phyloP scores from a whole-genome alignment of 306 rosid species.

The Castanopsis chinensis region DNA sequence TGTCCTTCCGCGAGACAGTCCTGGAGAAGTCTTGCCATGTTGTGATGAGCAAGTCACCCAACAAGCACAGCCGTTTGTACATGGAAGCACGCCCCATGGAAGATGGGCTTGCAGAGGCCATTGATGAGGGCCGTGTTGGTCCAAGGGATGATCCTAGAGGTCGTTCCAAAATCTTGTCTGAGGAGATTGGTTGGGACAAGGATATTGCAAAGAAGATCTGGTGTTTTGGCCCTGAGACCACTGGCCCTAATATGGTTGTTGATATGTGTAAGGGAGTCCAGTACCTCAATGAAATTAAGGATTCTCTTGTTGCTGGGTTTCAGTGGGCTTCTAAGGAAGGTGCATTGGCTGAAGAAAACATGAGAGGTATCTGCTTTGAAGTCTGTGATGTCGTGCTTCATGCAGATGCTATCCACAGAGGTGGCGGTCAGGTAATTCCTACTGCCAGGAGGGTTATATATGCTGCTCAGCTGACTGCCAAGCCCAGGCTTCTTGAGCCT shows the following conservation, averaged over 20 bases:
- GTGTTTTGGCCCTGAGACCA: constrained; percentile 67
- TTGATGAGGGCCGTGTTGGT: constrained; percentile 59
- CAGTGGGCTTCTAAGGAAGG: constrained; percentile 73
- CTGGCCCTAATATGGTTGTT: constrained; percentile 60
- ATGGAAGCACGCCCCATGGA: constrained; percentile 74
- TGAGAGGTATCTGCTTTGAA: constrained; percentile 63
- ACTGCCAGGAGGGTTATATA: constrained; percentile 61
- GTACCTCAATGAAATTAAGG: constrained; percentile 64
- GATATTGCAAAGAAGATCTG: constrained; percentile 67
- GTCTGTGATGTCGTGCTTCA: constrained; percentile 66
- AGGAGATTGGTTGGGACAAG: constrained; percentile 64
- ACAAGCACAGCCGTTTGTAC: constrained; percentile 67
- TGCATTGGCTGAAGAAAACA: constrained; percentile 59
- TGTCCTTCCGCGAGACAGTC: constrained; percentile 74
- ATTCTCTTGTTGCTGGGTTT: constrained; percentile 61
- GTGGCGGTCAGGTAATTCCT: constrained; percentile 65
- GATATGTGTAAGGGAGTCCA: constrained; percentile 75
- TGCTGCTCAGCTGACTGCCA: constrained; percentile 56
- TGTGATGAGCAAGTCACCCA: constrained; percentile 76
- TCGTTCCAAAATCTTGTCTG: constrained; percentile 47
- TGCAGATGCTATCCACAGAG: constrained; percentile 65
- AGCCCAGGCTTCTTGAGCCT: constrained; percentile 64
- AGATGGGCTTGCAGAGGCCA: constrained; percentile 65
- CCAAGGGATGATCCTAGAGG: constrained; percentile 56
- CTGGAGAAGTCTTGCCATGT: constrained; percentile 56